phyloP scores from a whole-genome alignment of 176 grass and related monocot genomes.

The Eleusine coracana region DNA sequence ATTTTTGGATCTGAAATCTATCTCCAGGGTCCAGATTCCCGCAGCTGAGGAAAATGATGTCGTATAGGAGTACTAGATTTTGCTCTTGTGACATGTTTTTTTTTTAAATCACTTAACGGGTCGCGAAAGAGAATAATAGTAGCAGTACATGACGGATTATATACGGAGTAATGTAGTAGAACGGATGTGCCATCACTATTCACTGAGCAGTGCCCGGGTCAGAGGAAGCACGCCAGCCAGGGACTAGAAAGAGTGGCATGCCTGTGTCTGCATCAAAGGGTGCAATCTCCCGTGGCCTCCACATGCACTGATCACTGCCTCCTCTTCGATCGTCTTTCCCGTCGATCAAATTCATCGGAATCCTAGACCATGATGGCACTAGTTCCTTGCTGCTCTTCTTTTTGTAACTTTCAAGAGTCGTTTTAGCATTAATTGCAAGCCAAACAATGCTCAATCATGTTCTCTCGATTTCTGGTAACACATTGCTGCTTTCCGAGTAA shows the following conservation, averaged over 20 bases:
- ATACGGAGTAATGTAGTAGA: no score
- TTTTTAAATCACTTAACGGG: not conserved
- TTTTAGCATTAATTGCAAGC: not conserved
- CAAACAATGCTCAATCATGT: slow-evolving; percentile 17
- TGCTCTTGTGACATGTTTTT: not conserved
- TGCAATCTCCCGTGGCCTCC: slow-evolving; percentile 24
- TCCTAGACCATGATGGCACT: not conserved
- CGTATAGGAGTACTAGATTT: no score
- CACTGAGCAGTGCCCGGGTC: not conserved
- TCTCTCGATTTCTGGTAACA: not conserved
- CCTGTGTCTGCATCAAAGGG: slow-evolving; percentile 12
- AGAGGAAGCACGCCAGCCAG: slow-evolving; percentile 27
- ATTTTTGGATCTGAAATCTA: not conserved
- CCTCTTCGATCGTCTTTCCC: not conserved
- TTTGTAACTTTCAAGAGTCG: not conserved
- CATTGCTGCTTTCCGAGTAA: not conserved
- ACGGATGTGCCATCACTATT: not conserved
- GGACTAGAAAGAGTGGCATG: not conserved
- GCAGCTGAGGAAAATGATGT: no score
- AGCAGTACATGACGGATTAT: no score
- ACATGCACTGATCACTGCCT: slow-evolving; percentile 33
- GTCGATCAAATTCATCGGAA: not conserved
- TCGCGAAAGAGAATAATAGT: not conserved
- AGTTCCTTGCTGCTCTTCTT: not conserved
- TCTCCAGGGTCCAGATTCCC: not conserved